Base-by-base conservation (phyloP, 495 filamentous ascomycete species). In the Aspergillus egyptiacus region DNA sequence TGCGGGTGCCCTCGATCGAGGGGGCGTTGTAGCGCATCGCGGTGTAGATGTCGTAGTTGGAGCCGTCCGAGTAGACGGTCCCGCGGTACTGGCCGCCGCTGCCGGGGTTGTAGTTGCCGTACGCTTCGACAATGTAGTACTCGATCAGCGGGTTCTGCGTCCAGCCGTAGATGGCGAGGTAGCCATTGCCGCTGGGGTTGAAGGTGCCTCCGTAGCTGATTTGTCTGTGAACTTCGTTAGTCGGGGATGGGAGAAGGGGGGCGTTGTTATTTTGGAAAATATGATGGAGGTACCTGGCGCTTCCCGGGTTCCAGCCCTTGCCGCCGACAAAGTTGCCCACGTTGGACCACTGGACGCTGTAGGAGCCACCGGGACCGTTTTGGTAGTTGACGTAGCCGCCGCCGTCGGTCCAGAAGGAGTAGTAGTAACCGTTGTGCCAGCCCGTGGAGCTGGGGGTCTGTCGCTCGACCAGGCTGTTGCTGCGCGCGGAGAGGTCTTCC, bases 81-180 rank as follows among this genome's bases (percentile, higher is more conserved):
- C 82, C 83, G 56, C 74, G 73, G 60, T 72, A 68, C 0, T 57
- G 60, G 18, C 68, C 68, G 28, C 64, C 66, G 25, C 63, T 64
- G 22, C 63, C 65, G 1, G 79, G 80, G 60, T 82, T 74, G 51
- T 70, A 80, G 40, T 57, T 66, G 23, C 78, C 78, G 62, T 70
- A 81, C 57, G 68, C 65, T 59, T 84, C 81, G 42, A 83, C 60
- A 45, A 85, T 73, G 65, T 83, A 84, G 66, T 82, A 83, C 52
- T 85, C 81, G 46, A 83, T 69, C 2, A 84, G 69, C 0, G 82
- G 81, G 62, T 71, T 71, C 11, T 63, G 70, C 14, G 78, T 82
- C 82, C 79, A 84, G 43, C 80, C 80, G 59, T 84, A 83, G 51
- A 85, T 63, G 43, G 79, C 57, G 15, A 85, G 74, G 57, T 83